A percentile compares a stretch with the other conserved stretches of the same genome.
Conservation (phyloP, 352 stramenopile species). For the Pythium dissimile region DNA sequence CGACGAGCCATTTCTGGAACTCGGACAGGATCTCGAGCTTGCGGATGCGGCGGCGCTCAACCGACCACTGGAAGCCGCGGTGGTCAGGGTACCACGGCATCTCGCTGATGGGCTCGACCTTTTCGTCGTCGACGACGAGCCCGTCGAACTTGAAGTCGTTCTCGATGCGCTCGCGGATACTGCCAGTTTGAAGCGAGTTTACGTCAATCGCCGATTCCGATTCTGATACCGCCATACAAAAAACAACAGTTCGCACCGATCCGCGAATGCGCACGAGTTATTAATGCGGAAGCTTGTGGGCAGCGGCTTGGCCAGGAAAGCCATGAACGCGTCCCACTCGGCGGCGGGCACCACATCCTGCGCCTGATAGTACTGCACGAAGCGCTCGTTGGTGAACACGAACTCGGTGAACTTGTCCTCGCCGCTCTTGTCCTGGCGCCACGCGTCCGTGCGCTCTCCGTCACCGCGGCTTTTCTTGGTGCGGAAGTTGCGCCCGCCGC, state of each 20-base stretch:
- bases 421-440: constrained; percentile 27
- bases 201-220: no score
- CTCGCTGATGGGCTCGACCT: constrained; percentile 73
- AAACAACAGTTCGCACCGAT: constrained; percentile 39
- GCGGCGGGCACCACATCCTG: constrained; percentile 76
- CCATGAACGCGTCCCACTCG: constrained; percentile 92
- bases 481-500: constrained; percentile 27
- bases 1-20: constrained; percentile 96
- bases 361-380: constrained; percentile 85
- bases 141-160: constrained; percentile 85
- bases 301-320: constrained; percentile 82
- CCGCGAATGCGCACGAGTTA: constrained; percentile 80
- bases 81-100: constrained; percentile 91
- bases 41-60: constrained; percentile 87
- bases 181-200: no score
- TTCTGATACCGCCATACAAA: no score
- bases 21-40: constrained; percentile 90
- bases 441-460: constrained; percentile 22
- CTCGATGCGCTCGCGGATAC: constrained; percentile 82
- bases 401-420: constrained; percentile 80
- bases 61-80: constrained; percentile 87
- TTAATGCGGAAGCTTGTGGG: constrained; percentile 94
- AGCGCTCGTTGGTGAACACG: constrained; percentile 85
- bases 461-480: constrained; percentile 56
- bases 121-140: constrained; percentile 74